Evolutionary conservation across 2,329 filamentous ascomycete species (phyloP), one percentile per base, ranked within the genome.

Genomic region (Cercospora janseana): DNA sequence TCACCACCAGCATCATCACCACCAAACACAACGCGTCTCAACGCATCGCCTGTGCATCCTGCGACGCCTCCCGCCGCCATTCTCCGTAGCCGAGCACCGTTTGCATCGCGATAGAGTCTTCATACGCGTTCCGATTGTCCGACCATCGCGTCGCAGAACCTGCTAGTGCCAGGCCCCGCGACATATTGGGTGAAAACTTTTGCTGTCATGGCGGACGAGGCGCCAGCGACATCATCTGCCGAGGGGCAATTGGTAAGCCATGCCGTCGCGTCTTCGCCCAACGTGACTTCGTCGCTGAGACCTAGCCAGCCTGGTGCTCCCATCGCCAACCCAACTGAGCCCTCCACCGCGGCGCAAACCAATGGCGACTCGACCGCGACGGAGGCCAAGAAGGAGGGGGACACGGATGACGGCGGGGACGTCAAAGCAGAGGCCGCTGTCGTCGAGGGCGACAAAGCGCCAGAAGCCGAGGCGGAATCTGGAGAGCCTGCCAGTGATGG

Each of bases 141-240:
- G 44, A 37, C 48, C 52, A 52, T 49, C 58, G 59, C 59, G 60
- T 60, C 56, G 56, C 55, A 57, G 56, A 59, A 46, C 48, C 54
- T 47, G 46, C 51, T 49, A 51, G 50, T 52, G 42, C 54, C 49
- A 35, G 51, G 27, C 37, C 41, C 31, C 34, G 41, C 21, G 21
- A 16, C 16, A n/a, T 26, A 27, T 47, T 46, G 32, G 51, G 46
- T 46, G 52, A 51, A 45, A 41, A 47, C 46, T 51, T 35, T 51
- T 42, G 32, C 13, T 50, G 51, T 49, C 38, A 68, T 68, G 66
- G 60, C 63, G 38, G 66, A 68, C 38, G 64, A 63, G 51, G 49
- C 57, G 27, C 49, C 55, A 37, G 56, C 57, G 50, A 55, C 55
- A 37, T 58, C 56, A 34, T 53, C 63, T 32, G 60, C 58, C 15